phyloP scores from a whole-genome alignment of 352 stramenopile genomes.

The Phytophthora litchii region DNA sequence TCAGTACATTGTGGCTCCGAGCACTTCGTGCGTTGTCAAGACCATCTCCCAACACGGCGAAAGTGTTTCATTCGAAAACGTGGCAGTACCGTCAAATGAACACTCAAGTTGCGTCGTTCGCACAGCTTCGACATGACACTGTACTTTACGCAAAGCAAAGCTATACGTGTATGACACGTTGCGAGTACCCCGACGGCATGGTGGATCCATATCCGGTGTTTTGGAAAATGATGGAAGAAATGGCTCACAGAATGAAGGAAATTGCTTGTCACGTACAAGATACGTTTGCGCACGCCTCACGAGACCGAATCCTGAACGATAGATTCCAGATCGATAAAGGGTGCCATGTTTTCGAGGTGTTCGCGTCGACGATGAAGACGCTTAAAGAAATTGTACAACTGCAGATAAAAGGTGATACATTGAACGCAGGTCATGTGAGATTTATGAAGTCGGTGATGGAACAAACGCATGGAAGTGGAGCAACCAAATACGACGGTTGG shows the following conservation, averaged over 20 bases:
- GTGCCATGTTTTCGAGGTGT: slow-evolving; percentile 1
- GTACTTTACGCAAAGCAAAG: slow-evolving; percentile 35
- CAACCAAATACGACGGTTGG: slow-evolving; percentile 9
- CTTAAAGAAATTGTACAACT: slow-evolving; percentile 16
- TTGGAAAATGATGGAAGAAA: slow-evolving; percentile 19
- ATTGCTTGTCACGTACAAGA: neutral
- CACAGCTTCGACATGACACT: slow-evolving; percentile 30
- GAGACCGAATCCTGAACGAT: neutral
- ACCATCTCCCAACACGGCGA: slow-evolving; percentile 11
- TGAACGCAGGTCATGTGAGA: slow-evolving; percentile 14
- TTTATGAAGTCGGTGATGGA: slow-evolving; percentile 39
- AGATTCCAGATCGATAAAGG: neutral
- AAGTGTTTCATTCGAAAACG: slow-evolving; percentile 12
- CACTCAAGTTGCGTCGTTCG: slow-evolving; percentile 29
- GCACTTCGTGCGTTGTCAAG: slow-evolving; percentile 23
- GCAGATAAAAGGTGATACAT: neutral
- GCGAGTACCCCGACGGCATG: slow-evolving; percentile 24
- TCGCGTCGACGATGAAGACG: slow-evolving; percentile 16
- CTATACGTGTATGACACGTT: slow-evolving; percentile 9
- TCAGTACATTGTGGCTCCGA: slow-evolving; percentile 8
- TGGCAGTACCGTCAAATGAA: slow-evolving; percentile 31
- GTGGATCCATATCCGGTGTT: slow-evolving; percentile 30
- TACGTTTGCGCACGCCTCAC: neutral
- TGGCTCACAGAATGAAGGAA: slow-evolving; percentile 12
- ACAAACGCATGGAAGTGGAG: slow-evolving; percentile 5